A percentile compares a stretch with the other conserved stretches of the same genome.
Conservation (phyloP, 148 eudicot genomes). For the Rhododendron kiyosumense region DNA sequence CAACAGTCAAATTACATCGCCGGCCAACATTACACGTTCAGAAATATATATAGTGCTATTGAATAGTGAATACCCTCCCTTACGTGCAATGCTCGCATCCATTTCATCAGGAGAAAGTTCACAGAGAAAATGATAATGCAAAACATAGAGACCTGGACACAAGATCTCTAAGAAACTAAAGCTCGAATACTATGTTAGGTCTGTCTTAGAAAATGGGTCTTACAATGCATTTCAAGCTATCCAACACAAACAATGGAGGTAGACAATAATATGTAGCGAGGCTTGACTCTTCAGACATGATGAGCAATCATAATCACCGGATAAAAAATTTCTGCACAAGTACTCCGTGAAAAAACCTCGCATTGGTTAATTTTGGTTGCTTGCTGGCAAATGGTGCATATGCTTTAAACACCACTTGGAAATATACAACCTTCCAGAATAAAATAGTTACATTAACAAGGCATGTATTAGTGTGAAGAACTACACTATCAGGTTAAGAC, state of each 20-base stretch:
- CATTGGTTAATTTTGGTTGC: conserved; percentile 59
- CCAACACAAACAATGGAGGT: neutral
- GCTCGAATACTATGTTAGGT: neutral
- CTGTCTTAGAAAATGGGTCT: neutral
- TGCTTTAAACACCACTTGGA: conserved; percentile 80
- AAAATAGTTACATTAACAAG: neutral
- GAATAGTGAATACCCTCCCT: neutral
- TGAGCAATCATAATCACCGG: conserved; percentile 20
- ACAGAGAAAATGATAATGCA: neutral
- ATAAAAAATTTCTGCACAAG: neutral
- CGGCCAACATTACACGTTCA: neutral
- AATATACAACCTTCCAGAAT: conserved; percentile 39
- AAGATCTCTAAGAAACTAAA: neutral
- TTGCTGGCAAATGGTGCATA: conserved; percentile 78
- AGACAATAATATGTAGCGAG: conserved; percentile 28
- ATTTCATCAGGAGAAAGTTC: neutral
- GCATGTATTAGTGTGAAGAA: neutral
- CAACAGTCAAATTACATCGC: neutral
- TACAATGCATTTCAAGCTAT: neutral
- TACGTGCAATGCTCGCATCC: neutral
- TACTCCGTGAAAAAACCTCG: conserved; percentile 16
- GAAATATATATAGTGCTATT: neutral
- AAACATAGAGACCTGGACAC: neutral
- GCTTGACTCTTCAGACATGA: conserved; percentile 2
- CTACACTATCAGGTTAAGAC: neutral